Conservation (phyloP, 108 stramenopile genomes). For the Skeletonema menzelii region DNA sequence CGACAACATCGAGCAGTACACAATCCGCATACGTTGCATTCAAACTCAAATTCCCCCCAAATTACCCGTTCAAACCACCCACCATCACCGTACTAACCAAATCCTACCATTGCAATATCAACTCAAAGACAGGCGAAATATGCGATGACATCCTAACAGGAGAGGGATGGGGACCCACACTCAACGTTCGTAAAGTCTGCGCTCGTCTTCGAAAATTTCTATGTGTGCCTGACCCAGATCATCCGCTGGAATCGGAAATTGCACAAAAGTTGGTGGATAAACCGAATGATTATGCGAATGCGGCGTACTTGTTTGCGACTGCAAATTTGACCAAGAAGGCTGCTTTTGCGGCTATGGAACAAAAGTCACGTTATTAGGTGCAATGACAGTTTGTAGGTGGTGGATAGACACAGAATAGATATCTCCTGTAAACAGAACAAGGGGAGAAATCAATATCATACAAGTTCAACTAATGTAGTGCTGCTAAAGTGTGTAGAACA, state of each 20-base stretch:
- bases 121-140: slow-evolving; percentile 71
- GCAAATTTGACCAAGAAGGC: slow-evolving; percentile 10
- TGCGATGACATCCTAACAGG: slow-evolving; percentile 70
- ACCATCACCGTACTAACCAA: slow-evolving; percentile 62
- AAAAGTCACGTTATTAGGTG: neutral
- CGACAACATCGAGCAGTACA: neutral
- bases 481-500: neutral
- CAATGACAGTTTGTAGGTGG: neutral
- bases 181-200: slow-evolving; percentile 43
- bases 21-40: slow-evolving; percentile 43
- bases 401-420: too few relatives aligned
- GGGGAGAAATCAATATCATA: neutral
- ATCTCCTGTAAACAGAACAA: neutral
- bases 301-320: slow-evolving; percentile 15
- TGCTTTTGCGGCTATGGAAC: slow-evolving; percentile 6
- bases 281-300: slow-evolving; percentile 29
- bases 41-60: slow-evolving; percentile 39
- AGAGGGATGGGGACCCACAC: slow-evolving; percentile 64
- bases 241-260: slow-evolving; percentile 48
- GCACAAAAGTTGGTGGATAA: slow-evolving; percentile 40
- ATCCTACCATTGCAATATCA: slow-evolving; percentile 83
- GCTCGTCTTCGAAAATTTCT: slow-evolving; percentile 41
- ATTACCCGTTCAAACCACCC: slow-evolving; percentile 77
- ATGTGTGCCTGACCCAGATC: slow-evolving; percentile 46
- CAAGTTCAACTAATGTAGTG: neutral